Conservation (phyloP, 192 early-diverging fungal genomes). For the Entomortierella lignicola region DNA sequence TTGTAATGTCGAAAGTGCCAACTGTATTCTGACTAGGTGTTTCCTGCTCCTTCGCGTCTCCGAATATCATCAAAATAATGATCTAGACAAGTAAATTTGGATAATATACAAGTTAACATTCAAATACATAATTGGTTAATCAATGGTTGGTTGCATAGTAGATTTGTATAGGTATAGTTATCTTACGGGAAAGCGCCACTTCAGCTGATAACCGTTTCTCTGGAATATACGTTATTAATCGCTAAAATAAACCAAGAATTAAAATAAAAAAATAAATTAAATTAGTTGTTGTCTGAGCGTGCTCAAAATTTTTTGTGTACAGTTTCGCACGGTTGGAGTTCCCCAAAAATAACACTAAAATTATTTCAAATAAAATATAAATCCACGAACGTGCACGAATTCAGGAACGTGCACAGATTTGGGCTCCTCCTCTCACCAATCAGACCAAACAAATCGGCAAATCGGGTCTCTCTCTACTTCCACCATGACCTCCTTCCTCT, state of each 20-base stretch:
- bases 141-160: too few relatives aligned
- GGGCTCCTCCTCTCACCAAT: too few relatives aligned
- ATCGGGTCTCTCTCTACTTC: too few relatives aligned
- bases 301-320: background rate
- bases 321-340: background rate
- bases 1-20: background rate
- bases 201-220: constrained; percentile 55
- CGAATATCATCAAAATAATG: constrained; percentile 49
- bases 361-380: background rate
- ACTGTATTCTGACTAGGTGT: background rate
- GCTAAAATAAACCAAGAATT: constrained; percentile 9
- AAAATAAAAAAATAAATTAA: too few relatives aligned
- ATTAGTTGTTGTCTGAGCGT: too few relatives aligned
- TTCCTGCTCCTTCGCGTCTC: constrained; percentile 26
- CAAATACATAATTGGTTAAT: too few relatives aligned
- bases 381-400: constrained; percentile 30
- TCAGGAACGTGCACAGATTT: constrained; percentile 25
- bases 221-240: constrained; percentile 46
- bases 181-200: constrained; percentile 44
- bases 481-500: background rate
- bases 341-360: background rate
- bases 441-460: too few relatives aligned
- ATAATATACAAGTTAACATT: too few relatives aligned
- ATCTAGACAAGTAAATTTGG: constrained; percentile 8
- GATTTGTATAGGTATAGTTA: background rate